These are phyloP conservation scores for Sporormia fimetaria DNA, from an alignment of 495 filamentous ascomycete species.

Conservation along the genomic window DNA sequence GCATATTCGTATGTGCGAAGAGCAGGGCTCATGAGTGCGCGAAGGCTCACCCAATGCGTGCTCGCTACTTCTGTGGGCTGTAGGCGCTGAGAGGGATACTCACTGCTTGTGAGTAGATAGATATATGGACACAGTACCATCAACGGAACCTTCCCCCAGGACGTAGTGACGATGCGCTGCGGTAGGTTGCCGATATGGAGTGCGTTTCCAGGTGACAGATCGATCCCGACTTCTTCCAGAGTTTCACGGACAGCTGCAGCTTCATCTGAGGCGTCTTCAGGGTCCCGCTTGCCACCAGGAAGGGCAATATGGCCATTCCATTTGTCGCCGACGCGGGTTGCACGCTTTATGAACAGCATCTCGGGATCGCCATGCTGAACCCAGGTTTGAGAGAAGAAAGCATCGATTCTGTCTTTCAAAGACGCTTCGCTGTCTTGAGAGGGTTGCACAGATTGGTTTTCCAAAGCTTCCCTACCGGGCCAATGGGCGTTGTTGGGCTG, in stretches of 20 bases:
- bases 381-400: slow-evolving; percentile 61
- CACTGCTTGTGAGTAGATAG: slow-evolving; percentile 49
- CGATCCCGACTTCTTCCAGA: slow-evolving; percentile 59
- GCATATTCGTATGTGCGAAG: slow-evolving; percentile 53
- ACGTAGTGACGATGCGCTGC: slow-evolving; percentile 59
- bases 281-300: slow-evolving; percentile 62
- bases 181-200: slow-evolving; percentile 58
- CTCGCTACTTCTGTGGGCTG: slow-evolving; percentile 66
- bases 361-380: slow-evolving; percentile 65
- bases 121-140: slow-evolving; percentile 74
- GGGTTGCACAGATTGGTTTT: slow-evolving; percentile 1
- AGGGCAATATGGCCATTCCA: slow-evolving; percentile 70
- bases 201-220: slow-evolving; percentile 45
- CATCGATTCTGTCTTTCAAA: slow-evolving; percentile 38
- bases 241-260: slow-evolving; percentile 59
- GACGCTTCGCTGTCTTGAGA: slow-evolving; percentile 2
- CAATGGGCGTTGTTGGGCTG: slow-evolving; percentile 49
- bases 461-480: slow-evolving; percentile 36
- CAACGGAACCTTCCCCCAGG: slow-evolving; percentile 62
- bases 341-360: slow-evolving; percentile 65
- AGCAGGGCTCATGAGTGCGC: slow-evolving; percentile 50
- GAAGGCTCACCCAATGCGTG: slow-evolving; percentile 65
- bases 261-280: slow-evolving; percentile 53
- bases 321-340: slow-evolving; percentile 56
- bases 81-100: slow-evolving; percentile 48